Evolutionary conservation across 371 early-diverging fungal genomes (phyloP).

Genomic region (Zychaea mexicana): DNA sequence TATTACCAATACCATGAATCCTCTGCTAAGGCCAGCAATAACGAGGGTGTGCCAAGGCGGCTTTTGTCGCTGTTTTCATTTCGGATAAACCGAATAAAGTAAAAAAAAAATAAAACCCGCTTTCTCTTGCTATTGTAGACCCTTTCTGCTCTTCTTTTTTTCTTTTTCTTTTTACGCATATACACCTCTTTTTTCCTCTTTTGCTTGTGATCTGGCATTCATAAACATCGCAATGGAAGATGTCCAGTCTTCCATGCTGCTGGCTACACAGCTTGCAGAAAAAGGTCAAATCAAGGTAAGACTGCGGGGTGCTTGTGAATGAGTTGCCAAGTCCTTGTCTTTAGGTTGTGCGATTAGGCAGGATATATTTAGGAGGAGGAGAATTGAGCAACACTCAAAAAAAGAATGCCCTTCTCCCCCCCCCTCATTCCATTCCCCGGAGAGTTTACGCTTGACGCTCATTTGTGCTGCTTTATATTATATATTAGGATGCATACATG

Average conservation of each 20-base stretch:
- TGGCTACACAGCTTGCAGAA: slow-evolving; percentile 36
- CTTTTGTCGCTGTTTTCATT: no score
- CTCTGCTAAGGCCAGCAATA: no score
- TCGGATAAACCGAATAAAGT: no score
- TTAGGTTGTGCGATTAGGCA: no score
- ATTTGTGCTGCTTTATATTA: no score
- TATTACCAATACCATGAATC: no score
- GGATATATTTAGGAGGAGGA: no score
- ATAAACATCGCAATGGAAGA: slow-evolving; percentile 29
- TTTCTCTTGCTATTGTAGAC: background rate
- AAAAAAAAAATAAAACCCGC: background rate
- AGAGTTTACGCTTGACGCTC: no score
- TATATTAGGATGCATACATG: slow-evolving; percentile 46
- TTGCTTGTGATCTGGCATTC: background rate
- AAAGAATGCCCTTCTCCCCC: no score
- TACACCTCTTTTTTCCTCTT: no score
- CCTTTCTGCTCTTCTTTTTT: background rate
- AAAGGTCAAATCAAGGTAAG: slow-evolving; percentile 43
- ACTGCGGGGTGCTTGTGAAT: background rate
- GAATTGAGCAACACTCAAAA: background rate
- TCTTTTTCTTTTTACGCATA: background rate
- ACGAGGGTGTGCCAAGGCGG: no score
- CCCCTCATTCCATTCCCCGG: background rate
- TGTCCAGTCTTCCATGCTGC: slow-evolving; percentile 29
- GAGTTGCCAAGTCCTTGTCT: background rate